Base-by-base conservation (phyloP, 257 asterid genomes). In the Cynanchum wilfordii region DNA sequence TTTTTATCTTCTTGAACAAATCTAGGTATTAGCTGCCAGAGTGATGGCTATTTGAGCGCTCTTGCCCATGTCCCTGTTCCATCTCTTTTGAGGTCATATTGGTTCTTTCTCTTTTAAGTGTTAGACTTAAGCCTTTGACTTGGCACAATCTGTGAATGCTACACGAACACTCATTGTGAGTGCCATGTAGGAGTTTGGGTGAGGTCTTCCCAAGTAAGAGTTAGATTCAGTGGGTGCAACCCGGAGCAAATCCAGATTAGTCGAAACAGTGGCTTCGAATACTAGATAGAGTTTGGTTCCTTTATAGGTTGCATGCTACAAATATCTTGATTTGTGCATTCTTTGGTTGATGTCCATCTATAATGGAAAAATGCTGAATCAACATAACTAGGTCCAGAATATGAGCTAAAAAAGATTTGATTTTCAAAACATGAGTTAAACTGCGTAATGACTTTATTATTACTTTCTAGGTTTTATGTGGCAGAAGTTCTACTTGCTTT, bases 401-500 rank as follows among this genome's bases (percentile, higher is more conserved):
- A 55, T 55, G 24, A 55, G 60, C 29, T 13, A 7, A 59, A 59
- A 8, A 27, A 19, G 13, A 52, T 19, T 13, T 19, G 55, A 50
- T 50, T 50, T 50, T 19, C 19, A 13, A 5, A 22, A 58, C 36
- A 12, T 0, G 8, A 24, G 4, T 58, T 58, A 58, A 10, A 12
- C 38, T 33, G 19, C 65, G 2, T n/a, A 60, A 29, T 29, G 22
- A 17, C 49, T 69, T 50, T 56, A 33, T 50, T 68, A 16, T 63
- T 63, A 13, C 64, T 25, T 73, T 72, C 62, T 44, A 85, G 89
- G 85, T 85, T 85, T 80, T 85, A 85, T 56, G 89, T 85, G 58
- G 89, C 89, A 29, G 89, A 82, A 80, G 85, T 85, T 72, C 87
- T 85, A 27, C 89, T 85, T 65, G 85, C 89, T 40, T 64, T 85